Conservation (phyloP, 768 basidiomycete species). For the Phlebiopsis gigantea region DNA sequence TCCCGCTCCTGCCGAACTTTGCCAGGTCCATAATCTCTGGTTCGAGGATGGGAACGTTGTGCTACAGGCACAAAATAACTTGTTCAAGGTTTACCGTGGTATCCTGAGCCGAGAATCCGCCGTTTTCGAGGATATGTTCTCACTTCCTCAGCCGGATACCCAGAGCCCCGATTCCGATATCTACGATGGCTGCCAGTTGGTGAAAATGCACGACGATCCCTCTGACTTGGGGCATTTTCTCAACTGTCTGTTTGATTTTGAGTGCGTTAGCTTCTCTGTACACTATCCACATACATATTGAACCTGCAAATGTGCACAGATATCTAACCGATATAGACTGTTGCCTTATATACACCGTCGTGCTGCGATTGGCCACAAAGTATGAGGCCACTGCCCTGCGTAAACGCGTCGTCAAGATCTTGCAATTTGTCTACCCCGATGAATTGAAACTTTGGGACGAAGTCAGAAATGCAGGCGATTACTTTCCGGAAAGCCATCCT, state of each 20-base stretch:
- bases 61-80: slow-evolving; percentile 18
- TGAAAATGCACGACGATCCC: neutral
- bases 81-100: slow-evolving; percentile 23
- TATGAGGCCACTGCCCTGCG: neutral
- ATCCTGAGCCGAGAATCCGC: slow-evolving; percentile 20
- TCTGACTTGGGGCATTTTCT: neutral
- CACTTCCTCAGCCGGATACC: slow-evolving; percentile 1
- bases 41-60: slow-evolving; percentile 25
- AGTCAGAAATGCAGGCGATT: neutral
- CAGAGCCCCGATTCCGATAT: too few relatives aligned
- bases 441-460: neutral
- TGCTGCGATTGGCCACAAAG: neutral
- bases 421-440: neutral
- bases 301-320: neutral
- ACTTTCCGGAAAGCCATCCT: neutral
- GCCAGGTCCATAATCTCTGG: too few relatives aligned
- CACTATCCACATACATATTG: neutral
- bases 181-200: neutral
- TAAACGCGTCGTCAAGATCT: neutral
- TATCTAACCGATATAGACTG: neutral
- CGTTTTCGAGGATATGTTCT: slow-evolving; percentile 9
- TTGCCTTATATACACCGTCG: neutral
- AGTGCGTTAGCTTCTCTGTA: neutral
- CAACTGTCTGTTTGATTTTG: neutral
- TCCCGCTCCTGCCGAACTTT: too few relatives aligned